These are phyloP conservation scores for Lolium perenne DNA, from an alignment of 176 grass and related monocot genomes.

Conservation along the genomic window DNA sequence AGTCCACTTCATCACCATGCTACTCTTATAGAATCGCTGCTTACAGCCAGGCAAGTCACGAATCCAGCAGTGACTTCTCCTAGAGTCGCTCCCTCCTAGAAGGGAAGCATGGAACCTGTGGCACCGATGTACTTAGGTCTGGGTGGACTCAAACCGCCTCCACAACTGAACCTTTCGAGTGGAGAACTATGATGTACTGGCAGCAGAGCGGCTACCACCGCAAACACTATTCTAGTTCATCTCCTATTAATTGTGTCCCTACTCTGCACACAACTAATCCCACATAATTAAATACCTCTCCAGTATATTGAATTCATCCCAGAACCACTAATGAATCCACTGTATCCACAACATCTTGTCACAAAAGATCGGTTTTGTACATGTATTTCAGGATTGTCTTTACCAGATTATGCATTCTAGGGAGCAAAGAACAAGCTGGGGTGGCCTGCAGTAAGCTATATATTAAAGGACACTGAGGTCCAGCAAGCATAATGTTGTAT, in stretches of 20 bases:
- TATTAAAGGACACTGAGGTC: neutral
- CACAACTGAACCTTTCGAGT: neutral
- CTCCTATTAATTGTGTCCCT: neutral
- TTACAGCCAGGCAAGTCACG: neutral
- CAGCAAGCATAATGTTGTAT: slow-evolving; percentile 16
- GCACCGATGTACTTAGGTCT: neutral
- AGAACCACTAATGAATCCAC: neutral
- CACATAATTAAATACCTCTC: neutral
- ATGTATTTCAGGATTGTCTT: neutral
- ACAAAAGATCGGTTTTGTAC: neutral
- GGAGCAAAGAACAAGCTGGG: neutral
- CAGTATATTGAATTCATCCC: neutral
- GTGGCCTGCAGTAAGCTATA: neutral
- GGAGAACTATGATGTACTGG: neutral
- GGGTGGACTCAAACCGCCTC: neutral
- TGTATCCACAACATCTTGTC: neutral
- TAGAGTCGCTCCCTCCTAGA: neutral
- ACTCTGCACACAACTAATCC: neutral
- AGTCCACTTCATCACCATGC: neutral
- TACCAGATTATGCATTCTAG: neutral
- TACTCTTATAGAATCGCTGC: neutral
- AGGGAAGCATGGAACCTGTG: neutral
- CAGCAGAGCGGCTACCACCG: neutral
- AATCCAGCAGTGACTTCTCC: neutral
- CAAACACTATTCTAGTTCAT: neutral